Evolutionary conservation across 345 rosid genomes (phyloP).

Genomic region (Dovyalis caffra): DNA sequence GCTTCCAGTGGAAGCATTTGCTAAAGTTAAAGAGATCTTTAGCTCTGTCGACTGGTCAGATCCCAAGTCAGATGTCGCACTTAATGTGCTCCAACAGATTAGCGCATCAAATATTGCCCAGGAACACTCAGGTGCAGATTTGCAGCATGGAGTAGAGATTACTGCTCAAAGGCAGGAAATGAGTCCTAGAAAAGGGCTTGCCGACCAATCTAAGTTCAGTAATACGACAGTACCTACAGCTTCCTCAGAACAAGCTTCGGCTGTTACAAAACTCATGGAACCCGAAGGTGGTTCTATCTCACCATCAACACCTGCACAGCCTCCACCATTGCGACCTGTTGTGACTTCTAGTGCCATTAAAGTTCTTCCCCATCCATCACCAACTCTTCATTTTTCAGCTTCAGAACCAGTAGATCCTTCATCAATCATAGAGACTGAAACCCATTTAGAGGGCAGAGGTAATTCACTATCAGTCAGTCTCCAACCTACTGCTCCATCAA

Average conservation of each 20-base stretch:
- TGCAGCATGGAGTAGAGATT: conserved; percentile 19
- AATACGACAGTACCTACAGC: conserved; percentile 16
- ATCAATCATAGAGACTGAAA: conserved; percentile 11
- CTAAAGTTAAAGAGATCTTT: conserved; percentile 89
- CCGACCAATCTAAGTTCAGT: conserved; percentile 18
- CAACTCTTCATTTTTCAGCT: conserved; percentile 18
- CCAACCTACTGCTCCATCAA: conserved; percentile 19
- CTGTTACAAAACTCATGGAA: conserved; percentile 23
- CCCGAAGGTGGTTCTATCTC: conserved; percentile 25
- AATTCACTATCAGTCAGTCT: conserved; percentile 5
- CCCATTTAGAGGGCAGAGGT: conserved; percentile 9
- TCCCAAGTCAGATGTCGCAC: conserved; percentile 65
- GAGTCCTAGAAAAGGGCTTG: conserved; percentile 36
- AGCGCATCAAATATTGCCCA: conserved; percentile 54
- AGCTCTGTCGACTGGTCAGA: conserved; percentile 78
- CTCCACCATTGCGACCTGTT: conserved; percentile 29
- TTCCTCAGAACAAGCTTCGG: conserved; percentile 14
- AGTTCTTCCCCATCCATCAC: conserved; percentile 27
- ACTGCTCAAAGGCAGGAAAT: conserved; percentile 41
- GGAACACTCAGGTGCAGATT: conserved; percentile 38
- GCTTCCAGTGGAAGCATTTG: conserved; percentile 86
- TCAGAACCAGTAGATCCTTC: conserved; percentile 18
- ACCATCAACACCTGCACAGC: conserved; percentile 32
- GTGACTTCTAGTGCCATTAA: conserved; percentile 1
- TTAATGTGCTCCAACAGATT: conserved; percentile 71